phyloP scores from a whole-genome alignment of 805 yeast genomes.

The Kodamaea lidongshanica region DNA sequence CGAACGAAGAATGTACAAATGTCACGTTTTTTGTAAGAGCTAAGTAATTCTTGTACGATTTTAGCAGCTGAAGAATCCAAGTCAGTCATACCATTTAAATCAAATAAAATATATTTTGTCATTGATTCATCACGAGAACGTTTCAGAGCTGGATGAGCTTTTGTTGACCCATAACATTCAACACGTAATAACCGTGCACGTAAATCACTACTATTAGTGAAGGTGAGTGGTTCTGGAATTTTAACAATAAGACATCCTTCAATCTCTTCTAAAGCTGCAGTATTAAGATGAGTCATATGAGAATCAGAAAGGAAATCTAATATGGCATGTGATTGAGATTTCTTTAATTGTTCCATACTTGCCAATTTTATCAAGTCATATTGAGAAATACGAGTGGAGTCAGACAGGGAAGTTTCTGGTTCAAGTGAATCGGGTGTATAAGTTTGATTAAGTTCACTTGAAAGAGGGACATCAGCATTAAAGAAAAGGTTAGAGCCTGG shows the following conservation, averaged over 20 bases:
- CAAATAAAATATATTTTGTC: conserved; percentile 38
- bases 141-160: conserved; percentile 38
- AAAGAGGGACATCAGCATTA: conserved; percentile 32
- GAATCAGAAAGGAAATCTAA: conserved; percentile 32
- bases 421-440: conserved; percentile 1
- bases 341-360: conserved; percentile 6
- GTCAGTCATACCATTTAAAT: conserved; percentile 37
- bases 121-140: conserved; percentile 29
- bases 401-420: conserved; percentile 1
- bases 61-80: conserved; percentile 40
- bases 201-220: conserved; percentile 37
- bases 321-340: conserved; percentile 7
- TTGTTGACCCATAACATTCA: conserved; percentile 39
- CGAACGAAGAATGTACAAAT: conserved; percentile 33
- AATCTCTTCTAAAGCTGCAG: conserved; percentile 34
- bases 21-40: conserved; percentile 23
- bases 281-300: conserved; percentile 29
- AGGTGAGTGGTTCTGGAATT: conserved; percentile 41
- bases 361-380: conserved; percentile 6
- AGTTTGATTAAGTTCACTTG: too few species aligned
- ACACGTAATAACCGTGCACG: conserved; percentile 33
- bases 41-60: conserved; percentile 25
- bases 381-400: background rate
- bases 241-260: conserved; percentile 40
- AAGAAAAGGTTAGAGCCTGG: conserved; percentile 37